Evolutionary conservation across 176 grass and related monocot genomes (phyloP), one percentile per base, ranked within the genome.

Genomic region (Melocanna baccifera): DNA sequence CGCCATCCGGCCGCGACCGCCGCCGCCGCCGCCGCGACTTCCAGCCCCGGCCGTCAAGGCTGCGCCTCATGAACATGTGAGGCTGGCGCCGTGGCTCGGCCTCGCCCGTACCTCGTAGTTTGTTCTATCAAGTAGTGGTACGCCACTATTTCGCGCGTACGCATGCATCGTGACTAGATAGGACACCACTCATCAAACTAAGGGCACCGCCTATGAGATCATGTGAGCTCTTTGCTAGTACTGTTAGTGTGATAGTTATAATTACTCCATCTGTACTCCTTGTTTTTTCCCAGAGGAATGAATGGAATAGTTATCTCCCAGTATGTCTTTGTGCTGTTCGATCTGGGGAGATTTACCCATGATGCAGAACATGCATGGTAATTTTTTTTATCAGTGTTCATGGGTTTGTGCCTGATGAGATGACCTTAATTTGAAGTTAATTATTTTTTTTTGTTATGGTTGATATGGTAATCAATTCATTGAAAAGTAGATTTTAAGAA

Each of bases 21-120:
- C 72, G 81, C 12, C 64, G 81, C 29, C 70, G 76, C 71, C 79
- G 68, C n/a, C n/a, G n/a, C n/a, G n/a, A n/a, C n/a, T n/a, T n/a
- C n/a, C n/a, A n/a, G n/a, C n/a, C n/a, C n/a, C 30, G 88, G 90
- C 94, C 90, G 0, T 94, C 92, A 18, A 87, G 92, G 76, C 83
- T 97, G 6, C 71, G 86, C 51, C 59, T 87, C 79, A 79, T 87
- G 86, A 86, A 73, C 79, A 63, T 66, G 15, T 83, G 66, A 82
- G 41, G 69, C 45, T 51, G 29, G 5, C 7, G 29, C 11, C 16
- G 18, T 0, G n/a, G 23, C 36, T 25, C 36, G n/a, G 11, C 59
- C 22, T 18, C 43, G 18, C 7, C 57, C 9, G 40, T 9, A 3
- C 3, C 41, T 62, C 3, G n/a, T 41, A 43, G 77, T 40, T 7